Evolutionary conservation across 345 rosid species (phyloP).

Genomic region (Dipteronia sinensis): DNA sequence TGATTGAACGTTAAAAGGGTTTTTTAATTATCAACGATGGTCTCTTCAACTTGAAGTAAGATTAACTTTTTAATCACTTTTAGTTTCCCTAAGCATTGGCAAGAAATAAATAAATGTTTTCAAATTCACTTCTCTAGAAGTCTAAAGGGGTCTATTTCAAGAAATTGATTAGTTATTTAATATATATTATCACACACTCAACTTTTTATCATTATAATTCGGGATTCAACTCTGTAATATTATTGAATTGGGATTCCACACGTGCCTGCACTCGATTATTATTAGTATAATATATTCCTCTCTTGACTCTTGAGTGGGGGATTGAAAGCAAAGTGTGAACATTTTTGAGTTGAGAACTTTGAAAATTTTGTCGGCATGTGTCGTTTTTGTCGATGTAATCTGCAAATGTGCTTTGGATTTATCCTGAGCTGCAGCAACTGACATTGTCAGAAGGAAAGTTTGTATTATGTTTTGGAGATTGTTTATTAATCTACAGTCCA

Average conservation of each 20-base stretch:
- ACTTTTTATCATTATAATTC: too few relatives aligned
- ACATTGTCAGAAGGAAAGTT: background rate
- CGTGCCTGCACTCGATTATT: too few relatives aligned
- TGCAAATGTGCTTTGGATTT: background rate
- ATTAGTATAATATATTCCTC: too few relatives aligned
- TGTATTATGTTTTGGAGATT: background rate
- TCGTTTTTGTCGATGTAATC: background rate
- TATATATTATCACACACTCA: too few relatives aligned
- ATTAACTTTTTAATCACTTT: background rate
- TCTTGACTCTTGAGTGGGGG: too few relatives aligned
- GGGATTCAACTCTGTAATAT: too few relatives aligned
- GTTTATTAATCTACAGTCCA: too few relatives aligned
- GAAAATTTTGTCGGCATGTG: background rate
- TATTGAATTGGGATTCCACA: too few relatives aligned
- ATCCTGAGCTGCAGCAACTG: background rate
- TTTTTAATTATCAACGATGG: too few relatives aligned
- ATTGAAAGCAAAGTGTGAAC: background rate
- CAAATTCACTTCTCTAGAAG: background rate
- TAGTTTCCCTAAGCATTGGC: background rate
- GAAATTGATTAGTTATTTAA: background rate
- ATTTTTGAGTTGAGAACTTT: background rate
- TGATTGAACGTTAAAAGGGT: too few relatives aligned
- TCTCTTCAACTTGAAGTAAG: slow-evolving; percentile 1
- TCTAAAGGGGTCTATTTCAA: background rate
- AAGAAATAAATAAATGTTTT: background rate